Conservation (phyloP, 2,329 filamentous ascomycete species). For the Aureobasidium sp. region DNA sequence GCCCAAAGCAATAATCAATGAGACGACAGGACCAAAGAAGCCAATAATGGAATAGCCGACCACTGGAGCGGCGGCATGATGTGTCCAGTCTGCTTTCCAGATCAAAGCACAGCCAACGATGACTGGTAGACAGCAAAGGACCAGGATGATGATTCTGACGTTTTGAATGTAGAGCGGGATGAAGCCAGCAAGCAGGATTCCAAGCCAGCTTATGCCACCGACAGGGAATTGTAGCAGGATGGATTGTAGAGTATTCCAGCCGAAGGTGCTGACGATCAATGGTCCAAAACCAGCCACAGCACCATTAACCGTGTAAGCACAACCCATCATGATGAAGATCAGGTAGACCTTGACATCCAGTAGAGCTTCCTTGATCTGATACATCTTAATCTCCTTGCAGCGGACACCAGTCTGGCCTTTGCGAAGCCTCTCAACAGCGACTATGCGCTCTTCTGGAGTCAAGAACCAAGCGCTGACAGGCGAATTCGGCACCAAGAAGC, state of each 20-base stretch:
- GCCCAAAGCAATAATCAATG: slow-evolving; percentile 50
- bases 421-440: slow-evolving; percentile 31
- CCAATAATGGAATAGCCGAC: slow-evolving; percentile 66
- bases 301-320: slow-evolving; percentile 64
- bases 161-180: slow-evolving; percentile 55
- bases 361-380: slow-evolving; percentile 23
- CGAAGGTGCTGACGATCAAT: slow-evolving; percentile 65
- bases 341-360: slow-evolving; percentile 24
- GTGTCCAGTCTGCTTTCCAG: slow-evolving; percentile 60
- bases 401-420: slow-evolving; percentile 31
- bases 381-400: slow-evolving; percentile 25
- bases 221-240: slow-evolving; percentile 72
- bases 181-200: slow-evolving; percentile 60
- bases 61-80: slow-evolving; percentile 59
- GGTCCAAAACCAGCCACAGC: slow-evolving; percentile 65
- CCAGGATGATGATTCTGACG: slow-evolving; percentile 57
- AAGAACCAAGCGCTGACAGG: slow-evolving; percentile 30
- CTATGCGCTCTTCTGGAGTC: slow-evolving; percentile 29
- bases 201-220: slow-evolving; percentile 59
- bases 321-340: slow-evolving; percentile 38
- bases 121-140: slow-evolving; percentile 62
- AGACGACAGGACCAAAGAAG: slow-evolving; percentile 65
- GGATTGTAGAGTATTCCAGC: slow-evolving; percentile 54
- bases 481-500: slow-evolving; percentile 29
- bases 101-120: slow-evolving; percentile 69